These are phyloP conservation scores for Aschersonia sp. DNA, from an alignment of 2,329 filamentous ascomycete species.

Conservation along the genomic window DNA sequence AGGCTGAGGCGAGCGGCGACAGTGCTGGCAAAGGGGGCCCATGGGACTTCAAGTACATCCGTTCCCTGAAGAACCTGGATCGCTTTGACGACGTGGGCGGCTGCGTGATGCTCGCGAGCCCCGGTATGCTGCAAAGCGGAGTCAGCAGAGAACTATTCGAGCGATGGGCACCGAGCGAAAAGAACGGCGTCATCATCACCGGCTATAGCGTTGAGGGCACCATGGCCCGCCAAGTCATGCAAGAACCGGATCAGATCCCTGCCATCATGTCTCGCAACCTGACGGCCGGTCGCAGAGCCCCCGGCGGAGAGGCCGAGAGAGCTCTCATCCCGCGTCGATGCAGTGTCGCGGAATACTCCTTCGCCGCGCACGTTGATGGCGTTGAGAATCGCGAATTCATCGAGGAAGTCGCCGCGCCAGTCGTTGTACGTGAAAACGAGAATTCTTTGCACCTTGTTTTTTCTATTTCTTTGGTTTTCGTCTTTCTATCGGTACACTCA, in stretches of 20 bases:
- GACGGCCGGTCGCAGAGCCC: constrained; percentile 44
- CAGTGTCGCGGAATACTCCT: constrained; percentile 86
- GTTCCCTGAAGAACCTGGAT: constrained; percentile 82
- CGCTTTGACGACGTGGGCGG: constrained; percentile 91
- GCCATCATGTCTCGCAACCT: constrained; percentile 74
- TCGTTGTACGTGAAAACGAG: constrained; percentile 52
- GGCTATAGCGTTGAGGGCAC: constrained; percentile 97
- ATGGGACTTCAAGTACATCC: constrained; percentile 94
- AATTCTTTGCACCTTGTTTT: background rate
- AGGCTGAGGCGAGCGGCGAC: constrained; percentile 70
- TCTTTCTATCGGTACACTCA: constrained; percentile 11
- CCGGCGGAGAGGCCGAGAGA: constrained; percentile 63
- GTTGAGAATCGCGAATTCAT: constrained; percentile 95
- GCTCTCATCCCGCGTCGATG: constrained; percentile 85
- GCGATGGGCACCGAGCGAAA: constrained; percentile 88
- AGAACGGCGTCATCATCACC: constrained; percentile 97
- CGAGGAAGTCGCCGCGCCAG: constrained; percentile 79
- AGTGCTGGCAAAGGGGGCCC: constrained; percentile 65
- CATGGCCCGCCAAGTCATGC: constrained; percentile 92
- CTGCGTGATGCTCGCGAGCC: constrained; percentile 93
- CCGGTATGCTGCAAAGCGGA: constrained; percentile 96
- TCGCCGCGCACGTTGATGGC: constrained; percentile 92
- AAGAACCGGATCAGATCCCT: constrained; percentile 87
- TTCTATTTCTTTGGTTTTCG: background rate
- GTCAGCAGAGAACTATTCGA: constrained; percentile 87